Evolutionary conservation across 78 protist genomes (phyloP).

Genomic region (Dictyostelium intermedium): DNA sequence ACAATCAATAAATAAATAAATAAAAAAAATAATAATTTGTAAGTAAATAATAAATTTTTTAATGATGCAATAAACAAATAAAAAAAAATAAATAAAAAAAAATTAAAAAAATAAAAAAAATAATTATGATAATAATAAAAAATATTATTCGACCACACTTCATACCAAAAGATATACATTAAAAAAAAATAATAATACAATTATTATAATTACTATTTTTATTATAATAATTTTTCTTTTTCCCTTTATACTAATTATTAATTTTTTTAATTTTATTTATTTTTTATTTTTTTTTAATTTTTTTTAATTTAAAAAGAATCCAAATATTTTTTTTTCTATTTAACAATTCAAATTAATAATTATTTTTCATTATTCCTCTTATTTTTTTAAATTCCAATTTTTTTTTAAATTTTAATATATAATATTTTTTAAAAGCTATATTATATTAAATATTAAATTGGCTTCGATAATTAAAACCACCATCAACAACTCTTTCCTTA

Average conservation of each 20-base stretch:
- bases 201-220: not conserved
- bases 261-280: not conserved
- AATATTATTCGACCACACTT: not conserved
- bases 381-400: not conserved
- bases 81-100: not conserved
- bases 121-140: not conserved
- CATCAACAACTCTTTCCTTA: not conserved
- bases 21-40: not conserved
- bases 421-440: not conserved
- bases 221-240: not conserved
- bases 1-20: not conserved
- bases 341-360: not conserved
- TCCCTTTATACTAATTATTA: not conserved
- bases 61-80: not conserved
- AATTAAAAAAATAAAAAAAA: not conserved
- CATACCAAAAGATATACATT: not conserved
- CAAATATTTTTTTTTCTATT: not conserved
- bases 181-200: not conserved
- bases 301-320: not conserved
- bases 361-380: not conserved
- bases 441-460: constrained; percentile 3
- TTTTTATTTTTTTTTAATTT: not conserved
- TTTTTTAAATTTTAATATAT: not conserved
- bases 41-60: not conserved
- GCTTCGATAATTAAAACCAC: not conserved